Base-by-base conservation (phyloP, 2,329 filamentous ascomycete genomes). In the Colletotrichum karsti region DNA sequence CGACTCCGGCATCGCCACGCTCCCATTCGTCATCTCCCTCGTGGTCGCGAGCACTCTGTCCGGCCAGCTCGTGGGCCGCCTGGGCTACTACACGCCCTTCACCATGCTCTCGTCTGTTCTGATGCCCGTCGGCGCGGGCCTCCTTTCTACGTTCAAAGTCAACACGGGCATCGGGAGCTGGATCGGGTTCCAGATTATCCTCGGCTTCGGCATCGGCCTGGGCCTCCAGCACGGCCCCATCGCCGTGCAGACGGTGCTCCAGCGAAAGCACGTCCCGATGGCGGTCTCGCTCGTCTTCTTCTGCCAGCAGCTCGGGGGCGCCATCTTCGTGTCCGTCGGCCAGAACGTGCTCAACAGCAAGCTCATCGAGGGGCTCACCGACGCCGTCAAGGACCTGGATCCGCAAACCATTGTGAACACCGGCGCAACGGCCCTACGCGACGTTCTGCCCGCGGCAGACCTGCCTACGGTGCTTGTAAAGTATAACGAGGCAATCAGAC, bases 401-500 rank as follows among this genome's bases (percentile, higher is more conserved):
- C 26, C 35, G 7, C 33, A 33, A 48, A 56, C 56, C 6, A 54
- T 54, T 39, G 18, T 54, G 33, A 54, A 24, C 33, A 54, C 50
- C 10, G 33, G 50, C 15, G 33, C 33, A 2, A 54, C 33, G 20
- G 50, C 50, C 33, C 18, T 54, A 10, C 20, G 33, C 33, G 20
- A 54, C 5, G 41, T 73, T 5, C 69, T 77, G 7, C 73, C 74
- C 28, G 73, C 61, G 7, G 51, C 58, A 50, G 53, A 72, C 50
- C 66, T 58, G 48, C 22, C 46, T 4, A 33, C 51, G 5, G 71
- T 73, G 13, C 69, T 81, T 42, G 9, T 59, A 0, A 88, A 84
- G 0, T 93, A 93, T 79, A 93, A 92, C 74, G 75, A 81, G 30
- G 83, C 90, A 0, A 77, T 93, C 30, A 84, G 83, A 1, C 78